phyloP scores from a whole-genome alignment of 2,329 filamentous ascomycete genomes.

The Dryadomyces sulphureus region DNA sequence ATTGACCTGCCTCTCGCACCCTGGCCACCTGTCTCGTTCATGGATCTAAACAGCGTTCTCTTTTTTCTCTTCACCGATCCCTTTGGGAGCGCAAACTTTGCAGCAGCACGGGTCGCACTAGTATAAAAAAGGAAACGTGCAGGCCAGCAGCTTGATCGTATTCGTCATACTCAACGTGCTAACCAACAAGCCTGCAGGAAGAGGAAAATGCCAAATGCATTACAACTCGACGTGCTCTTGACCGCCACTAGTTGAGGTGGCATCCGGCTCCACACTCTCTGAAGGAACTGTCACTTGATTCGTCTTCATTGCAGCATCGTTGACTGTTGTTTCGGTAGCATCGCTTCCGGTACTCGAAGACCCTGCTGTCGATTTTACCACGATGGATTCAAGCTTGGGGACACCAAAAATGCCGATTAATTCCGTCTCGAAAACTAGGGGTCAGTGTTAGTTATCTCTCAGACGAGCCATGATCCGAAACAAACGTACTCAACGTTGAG shows the following conservation, averaged over 20 bases:
- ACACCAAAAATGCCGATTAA: conserved; percentile 73
- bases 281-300: conserved; percentile 34
- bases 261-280: conserved; percentile 25
- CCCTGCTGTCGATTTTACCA: conserved; percentile 22
- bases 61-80: background rate
- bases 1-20: background rate
- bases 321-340: conserved; percentile 15
- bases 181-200: no score
- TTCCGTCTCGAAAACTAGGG: conserved; percentile 53
- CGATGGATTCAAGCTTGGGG: conserved; percentile 30
- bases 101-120: background rate
- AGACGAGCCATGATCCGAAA: no score
- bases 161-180: no score
- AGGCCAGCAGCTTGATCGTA: no score
- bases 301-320: conserved; percentile 22
- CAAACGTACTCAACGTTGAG: conserved; percentile 53
- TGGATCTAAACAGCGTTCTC: background rate
- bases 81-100: background rate
- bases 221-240: conserved; percentile 48
- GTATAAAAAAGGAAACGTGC: background rate
- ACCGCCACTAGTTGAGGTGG: conserved; percentile 38
- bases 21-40: background rate
- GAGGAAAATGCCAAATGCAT: background rate
- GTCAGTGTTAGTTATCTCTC: background rate
- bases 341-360: conserved; percentile 15